Conservation (phyloP, 2,329 filamentous ascomycete species). For the Fusarium equiseti region DNA sequence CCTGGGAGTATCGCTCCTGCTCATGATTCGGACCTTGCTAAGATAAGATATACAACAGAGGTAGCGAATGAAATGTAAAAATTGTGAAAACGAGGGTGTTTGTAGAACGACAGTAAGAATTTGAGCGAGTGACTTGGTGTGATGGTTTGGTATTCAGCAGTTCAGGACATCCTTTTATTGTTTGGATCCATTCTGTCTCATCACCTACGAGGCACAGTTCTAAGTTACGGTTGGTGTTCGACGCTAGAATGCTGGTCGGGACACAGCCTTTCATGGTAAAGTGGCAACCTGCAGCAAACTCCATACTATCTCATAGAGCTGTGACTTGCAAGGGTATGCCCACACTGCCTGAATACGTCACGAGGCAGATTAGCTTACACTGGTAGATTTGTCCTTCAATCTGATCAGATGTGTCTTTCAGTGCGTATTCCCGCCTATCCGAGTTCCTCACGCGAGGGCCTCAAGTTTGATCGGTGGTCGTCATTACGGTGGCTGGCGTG, state of each 20-base stretch:
- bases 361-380: background rate
- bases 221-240: background rate
- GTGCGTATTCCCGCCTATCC: background rate
- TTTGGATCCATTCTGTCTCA: background rate
- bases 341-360: slow-evolving; percentile 18
- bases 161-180: background rate
- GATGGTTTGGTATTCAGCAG: background rate
- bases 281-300: background rate
- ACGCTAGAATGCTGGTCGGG: background rate
- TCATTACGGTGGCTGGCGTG: slow-evolving; percentile 41
- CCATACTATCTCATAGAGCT: background rate
- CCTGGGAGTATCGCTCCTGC: slow-evolving; percentile 18
- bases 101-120: background rate
- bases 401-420: background rate
- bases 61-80: background rate
- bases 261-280: background rate
- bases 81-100: background rate
- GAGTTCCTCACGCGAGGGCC: background rate
- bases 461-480: slow-evolving; percentile 11
- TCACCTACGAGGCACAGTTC: background rate
- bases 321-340: background rate
- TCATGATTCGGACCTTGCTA: background rate
- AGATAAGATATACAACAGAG: background rate
- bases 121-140: background rate
- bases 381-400: background rate